These are phyloP conservation scores for Circinella umbellata DNA, from an alignment of 371 early-diverging fungal species.

Conservation along the genomic window DNA sequence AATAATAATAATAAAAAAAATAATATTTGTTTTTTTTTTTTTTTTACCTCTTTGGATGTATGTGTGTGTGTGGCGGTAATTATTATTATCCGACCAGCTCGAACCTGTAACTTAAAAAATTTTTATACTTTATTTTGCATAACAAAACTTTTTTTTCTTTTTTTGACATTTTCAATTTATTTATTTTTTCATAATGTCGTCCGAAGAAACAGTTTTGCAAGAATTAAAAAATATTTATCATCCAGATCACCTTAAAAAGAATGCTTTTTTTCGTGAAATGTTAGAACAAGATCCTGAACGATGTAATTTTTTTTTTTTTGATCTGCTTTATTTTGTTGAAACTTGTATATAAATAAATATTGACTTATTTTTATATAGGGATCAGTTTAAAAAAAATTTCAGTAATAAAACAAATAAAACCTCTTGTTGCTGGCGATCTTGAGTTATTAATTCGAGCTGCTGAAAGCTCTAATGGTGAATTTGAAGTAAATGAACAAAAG, in stretches of 20 bases:
- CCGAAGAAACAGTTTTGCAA: conserved; percentile 5
- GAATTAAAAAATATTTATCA: conserved; percentile 20
- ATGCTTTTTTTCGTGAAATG: conserved; percentile 49
- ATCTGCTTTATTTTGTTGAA: background rate
- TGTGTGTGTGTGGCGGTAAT: too few species aligned
- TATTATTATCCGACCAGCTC: too few species aligned
- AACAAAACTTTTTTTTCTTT: too few species aligned
- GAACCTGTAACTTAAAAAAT: too few species aligned
- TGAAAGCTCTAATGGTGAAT: conserved; percentile 26
- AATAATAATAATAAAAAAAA: too few species aligned
- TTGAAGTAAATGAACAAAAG: conserved; percentile 46
- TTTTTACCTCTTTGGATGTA: too few species aligned
- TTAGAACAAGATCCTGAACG: conserved; percentile 45
- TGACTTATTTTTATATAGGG: conserved; percentile 29
- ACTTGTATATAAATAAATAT: too few species aligned
- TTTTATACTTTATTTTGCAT: too few species aligned
- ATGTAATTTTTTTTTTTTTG: conserved; percentile 29
- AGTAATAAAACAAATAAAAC: conserved; percentile 49
- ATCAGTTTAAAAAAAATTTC: conserved; percentile 44
- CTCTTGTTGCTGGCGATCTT: conserved; percentile 39
- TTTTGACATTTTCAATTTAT: background rate
- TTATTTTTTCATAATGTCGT: background rate
- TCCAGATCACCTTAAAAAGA: conserved; percentile 42
- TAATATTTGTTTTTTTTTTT: too few species aligned
- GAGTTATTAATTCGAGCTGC: conserved; percentile 33